Conservation (phyloP, 306 rosid species). For the Castanea mollissima region DNA sequence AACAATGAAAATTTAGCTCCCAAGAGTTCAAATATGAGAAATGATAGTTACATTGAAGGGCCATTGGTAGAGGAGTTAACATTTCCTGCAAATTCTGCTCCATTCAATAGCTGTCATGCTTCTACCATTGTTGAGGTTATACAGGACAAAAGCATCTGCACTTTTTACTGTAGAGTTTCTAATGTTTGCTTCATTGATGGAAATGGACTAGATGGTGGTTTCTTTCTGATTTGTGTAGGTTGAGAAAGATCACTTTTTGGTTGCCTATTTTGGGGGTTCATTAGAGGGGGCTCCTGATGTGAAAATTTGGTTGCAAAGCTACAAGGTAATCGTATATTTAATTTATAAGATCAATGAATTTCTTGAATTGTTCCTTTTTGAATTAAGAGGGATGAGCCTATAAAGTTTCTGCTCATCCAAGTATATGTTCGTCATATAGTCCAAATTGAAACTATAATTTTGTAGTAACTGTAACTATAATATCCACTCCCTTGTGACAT, state of each 20-base stretch:
- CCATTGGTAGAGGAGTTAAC: conserved; percentile 63
- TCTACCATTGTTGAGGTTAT: conserved; percentile 93
- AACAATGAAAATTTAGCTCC: conserved; percentile 16
- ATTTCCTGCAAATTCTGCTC: conserved; percentile 58
- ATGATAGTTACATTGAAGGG: conserved; percentile 32
- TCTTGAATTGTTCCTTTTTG: neutral
- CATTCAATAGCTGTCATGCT: conserved; percentile 82
- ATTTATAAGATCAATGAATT: no score
- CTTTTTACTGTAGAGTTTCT: neutral
- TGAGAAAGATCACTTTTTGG: conserved; percentile 67
- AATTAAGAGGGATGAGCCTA: neutral
- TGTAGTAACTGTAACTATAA: neutral
- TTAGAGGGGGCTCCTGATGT: conserved; percentile 83
- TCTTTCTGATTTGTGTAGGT: conserved; percentile 49
- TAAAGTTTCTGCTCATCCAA: neutral
- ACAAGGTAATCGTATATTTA: conserved; percentile 41
- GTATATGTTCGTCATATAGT: neutral
- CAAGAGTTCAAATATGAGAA: conserved; percentile 34
- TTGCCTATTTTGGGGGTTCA: conserved; percentile 83
- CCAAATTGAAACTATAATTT: neutral
- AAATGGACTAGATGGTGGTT: neutral
- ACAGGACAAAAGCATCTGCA: neutral
- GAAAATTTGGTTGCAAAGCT: conserved; percentile 84
- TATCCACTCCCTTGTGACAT: neutral
- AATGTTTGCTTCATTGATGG: neutral